Base-by-base conservation (phyloP, 768 basidiomycete species). In the Russula dissimulans region DNA sequence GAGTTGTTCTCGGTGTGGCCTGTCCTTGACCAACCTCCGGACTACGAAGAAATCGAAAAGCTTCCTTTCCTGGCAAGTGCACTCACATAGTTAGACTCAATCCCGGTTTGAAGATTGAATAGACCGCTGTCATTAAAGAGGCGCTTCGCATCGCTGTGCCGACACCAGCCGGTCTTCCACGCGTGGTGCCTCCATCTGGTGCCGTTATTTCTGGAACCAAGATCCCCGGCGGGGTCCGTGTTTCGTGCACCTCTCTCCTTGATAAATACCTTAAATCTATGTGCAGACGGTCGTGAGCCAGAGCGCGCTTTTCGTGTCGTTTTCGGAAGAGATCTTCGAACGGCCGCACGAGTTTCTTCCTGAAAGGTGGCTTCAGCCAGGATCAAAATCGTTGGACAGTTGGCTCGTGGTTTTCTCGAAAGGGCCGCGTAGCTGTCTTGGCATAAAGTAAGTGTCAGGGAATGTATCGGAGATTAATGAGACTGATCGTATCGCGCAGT, bases 391-490 rank as follows among this genome's bases (percentile, higher is more conserved):
- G 1, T 43, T 67, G n/a, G 66, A 67, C 1, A 55, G 41, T 17
- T 64, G 59, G 34, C 41, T 67, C 3, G 57, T 67, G 17, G 39
- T 32, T 3, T 67, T 67, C 42, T 67, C 66, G 2, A 67, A 62
- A 48, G 66, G 66, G 1, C 66, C 66, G 3, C 56, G 66, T 4
- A 63, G 61, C 32, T 67, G 66, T 34, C 52, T 66, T 7, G 66
- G 65, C 8, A 67, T 64, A 14, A 67, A 67, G 66, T 67, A 5
- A 62, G 52, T 6, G 54, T 8, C 36, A 11, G 1, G 1, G 36
- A 14, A 7, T 22, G 29, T 32, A 42, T n/a, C 17, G 5, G 1
- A 18, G 38, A 0, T 12, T 43, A 34, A 43, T 8, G n/a, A 4
- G 3, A 15, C 8, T 43, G 6, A 14, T 12, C 9, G 17, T 26